These are phyloP conservation scores for Coemansia sp. DNA, from an alignment of 192 early-diverging fungal genomes.

Conservation along the genomic window DNA sequence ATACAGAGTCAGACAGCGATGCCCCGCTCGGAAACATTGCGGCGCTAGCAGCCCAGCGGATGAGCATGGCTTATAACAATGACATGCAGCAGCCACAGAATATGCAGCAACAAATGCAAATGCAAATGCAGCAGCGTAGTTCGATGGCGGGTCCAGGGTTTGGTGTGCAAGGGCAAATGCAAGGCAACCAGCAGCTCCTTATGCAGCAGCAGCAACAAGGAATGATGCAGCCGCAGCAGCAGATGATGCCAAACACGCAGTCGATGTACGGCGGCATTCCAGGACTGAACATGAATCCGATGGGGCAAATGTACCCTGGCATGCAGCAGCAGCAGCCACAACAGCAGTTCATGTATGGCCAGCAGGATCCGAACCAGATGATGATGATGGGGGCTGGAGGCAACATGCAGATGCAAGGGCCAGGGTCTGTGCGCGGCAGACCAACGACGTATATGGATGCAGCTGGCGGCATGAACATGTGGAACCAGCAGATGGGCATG, in stretches of 20 bases:
- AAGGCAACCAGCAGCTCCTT: conserved; percentile 2
- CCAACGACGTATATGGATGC: conserved; percentile 50
- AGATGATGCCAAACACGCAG: conserved; percentile 34
- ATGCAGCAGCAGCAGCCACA: conserved; percentile 19
- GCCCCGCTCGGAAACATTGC: conserved; percentile 45
- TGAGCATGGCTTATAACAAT: conserved; percentile 14
- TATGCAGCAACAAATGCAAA: conserved; percentile 24
- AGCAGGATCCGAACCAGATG: conserved; percentile 30
- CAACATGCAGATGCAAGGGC: conserved; percentile 45
- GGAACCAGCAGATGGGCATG: conserved; percentile 46
- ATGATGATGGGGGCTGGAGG: conserved; percentile 33
- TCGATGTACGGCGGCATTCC: conserved; percentile 42
- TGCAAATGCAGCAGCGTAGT: conserved; percentile 41
- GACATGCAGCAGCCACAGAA: conserved; percentile 24
- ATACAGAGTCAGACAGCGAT: conserved; percentile 42
- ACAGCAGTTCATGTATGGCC: conserved; percentile 33
- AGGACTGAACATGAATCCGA: conserved; percentile 8
- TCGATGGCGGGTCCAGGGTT: conserved; percentile 29
- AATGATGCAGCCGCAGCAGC: conserved; percentile 22
- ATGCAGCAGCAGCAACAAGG: conserved; percentile 33
- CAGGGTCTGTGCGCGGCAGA: conserved; percentile 25
- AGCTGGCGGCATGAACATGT: conserved; percentile 26
- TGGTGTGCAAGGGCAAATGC: conserved; percentile 22
- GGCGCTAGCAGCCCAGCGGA: conserved; percentile 22
- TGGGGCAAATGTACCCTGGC: conserved; percentile 41